Evolutionary conservation across 108 stramenopile species (phyloP).

Genomic region (Nitzschia sp.): DNA sequence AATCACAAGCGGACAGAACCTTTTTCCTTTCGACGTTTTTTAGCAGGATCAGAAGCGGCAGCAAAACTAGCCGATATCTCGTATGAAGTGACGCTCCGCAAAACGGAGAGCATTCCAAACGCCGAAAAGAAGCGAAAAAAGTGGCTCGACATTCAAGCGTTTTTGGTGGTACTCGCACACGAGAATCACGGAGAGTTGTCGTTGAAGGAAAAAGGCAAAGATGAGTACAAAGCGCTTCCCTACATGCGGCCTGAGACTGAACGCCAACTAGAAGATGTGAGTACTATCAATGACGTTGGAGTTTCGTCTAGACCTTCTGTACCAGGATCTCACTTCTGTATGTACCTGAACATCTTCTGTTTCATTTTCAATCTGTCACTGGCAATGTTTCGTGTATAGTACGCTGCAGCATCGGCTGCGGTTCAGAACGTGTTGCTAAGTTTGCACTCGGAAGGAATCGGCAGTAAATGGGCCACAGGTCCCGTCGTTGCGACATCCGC

Average conservation of each 20-base stretch:
- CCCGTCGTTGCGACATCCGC: constrained; percentile 65
- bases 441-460: constrained; percentile 67
- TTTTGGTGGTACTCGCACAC: constrained; percentile 60
- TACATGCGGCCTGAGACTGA: constrained; percentile 57
- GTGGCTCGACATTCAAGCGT: constrained; percentile 68
- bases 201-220: neutral
- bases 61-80: constrained; percentile 60
- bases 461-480: constrained; percentile 76
- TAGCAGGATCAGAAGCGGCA: constrained; percentile 46
- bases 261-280: constrained; percentile 70
- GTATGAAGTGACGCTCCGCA: constrained; percentile 52
- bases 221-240: constrained; percentile 46
- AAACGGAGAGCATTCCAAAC: neutral
- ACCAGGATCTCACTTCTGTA: neutral
- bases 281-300: too few species aligned
- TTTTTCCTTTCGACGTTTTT: constrained; percentile 59
- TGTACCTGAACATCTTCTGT: too few species aligned
- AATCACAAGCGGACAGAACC: constrained; percentile 78
- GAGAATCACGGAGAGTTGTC: constrained; percentile 32
- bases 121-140: constrained; percentile 66
- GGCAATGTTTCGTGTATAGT: too few species aligned
- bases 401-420: constrained; percentile 75
- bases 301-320: too few species aligned
- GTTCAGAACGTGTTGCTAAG: constrained; percentile 69
- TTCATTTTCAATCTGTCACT: too few species aligned